Evolutionary conservation across 1,284 basidiomycete genomes (phyloP).

Genomic region (Ganoderma sinense): DNA sequence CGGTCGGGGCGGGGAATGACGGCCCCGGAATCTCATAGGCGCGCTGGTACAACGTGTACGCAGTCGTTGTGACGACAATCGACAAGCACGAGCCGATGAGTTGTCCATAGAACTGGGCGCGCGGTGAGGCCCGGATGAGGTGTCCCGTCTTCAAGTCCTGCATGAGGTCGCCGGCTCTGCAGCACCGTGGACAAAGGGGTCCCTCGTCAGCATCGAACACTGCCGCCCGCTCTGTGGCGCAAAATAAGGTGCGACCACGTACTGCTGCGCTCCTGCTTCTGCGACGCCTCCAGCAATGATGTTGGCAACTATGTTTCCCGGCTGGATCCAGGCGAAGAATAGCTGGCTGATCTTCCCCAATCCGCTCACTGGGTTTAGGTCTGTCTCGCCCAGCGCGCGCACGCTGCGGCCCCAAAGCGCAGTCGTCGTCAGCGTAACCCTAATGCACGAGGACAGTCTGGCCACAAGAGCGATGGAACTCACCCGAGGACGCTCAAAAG

Average conservation of each 20-base stretch:
- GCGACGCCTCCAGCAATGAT: constrained; percentile 96
- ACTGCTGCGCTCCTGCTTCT: constrained; percentile 96
- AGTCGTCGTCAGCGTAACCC: constrained; percentile 4
- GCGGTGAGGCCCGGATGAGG: constrained; percentile 85
- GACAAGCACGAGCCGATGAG: constrained; percentile 88
- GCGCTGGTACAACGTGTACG: constrained; percentile 87
- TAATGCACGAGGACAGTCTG: neutral
- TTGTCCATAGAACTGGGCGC: constrained; percentile 90
- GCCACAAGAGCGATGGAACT: constrained; percentile 34
- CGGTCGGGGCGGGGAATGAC: constrained; percentile 93
- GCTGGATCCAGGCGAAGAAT: constrained; percentile 93
- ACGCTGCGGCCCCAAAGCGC: constrained; percentile 57
- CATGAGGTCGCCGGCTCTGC: constrained; percentile 95
- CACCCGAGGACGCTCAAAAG: constrained; percentile 89
- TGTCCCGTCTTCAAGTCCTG: constrained; percentile 98
- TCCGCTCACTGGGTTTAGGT: constrained; percentile 93
- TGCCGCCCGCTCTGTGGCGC: neutral
- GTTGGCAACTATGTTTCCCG: constrained; percentile 94
- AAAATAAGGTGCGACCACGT: constrained; percentile 37
- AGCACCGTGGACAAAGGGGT: neutral
- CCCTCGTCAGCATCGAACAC: constrained; percentile 6
- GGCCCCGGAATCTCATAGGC: constrained; percentile 91
- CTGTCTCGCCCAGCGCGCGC: constrained; percentile 91
- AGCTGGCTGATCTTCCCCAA: constrained; percentile 96
- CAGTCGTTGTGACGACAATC: constrained; percentile 88